Evolutionary conservation across 257 asterid genomes (phyloP).

Genomic region (Capsicum pubescens): DNA sequence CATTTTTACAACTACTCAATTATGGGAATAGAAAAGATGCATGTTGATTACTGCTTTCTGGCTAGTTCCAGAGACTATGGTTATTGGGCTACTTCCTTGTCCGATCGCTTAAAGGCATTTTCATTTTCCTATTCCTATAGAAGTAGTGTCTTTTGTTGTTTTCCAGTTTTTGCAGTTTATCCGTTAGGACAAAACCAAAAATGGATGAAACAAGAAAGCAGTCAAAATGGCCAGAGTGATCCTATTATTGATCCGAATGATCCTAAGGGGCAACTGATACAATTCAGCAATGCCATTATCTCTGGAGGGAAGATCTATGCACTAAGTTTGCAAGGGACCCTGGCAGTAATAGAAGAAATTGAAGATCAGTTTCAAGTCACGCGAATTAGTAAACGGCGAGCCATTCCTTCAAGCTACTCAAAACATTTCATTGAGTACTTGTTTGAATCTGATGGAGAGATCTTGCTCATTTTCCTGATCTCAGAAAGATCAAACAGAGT

Average conservation of each 20-base stretch:
- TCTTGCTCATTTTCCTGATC: conserved; percentile 43
- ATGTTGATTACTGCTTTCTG: not conserved
- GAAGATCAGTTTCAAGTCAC: conserved; percentile 37
- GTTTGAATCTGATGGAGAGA: conserved; percentile 42
- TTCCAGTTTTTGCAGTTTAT: conserved; percentile 31
- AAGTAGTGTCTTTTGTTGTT: conserved; percentile 16
- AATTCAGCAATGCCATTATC: conserved; percentile 41
- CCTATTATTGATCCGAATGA: conserved; percentile 34
- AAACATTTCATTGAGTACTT: conserved; percentile 41
- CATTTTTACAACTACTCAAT: conserved; percentile 21
- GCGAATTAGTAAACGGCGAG: conserved; percentile 29
- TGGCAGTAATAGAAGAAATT: conserved; percentile 39
- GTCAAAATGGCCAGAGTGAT: not conserved
- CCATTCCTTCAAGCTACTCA: conserved; percentile 37
- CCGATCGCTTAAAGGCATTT: not conserved
- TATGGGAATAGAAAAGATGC: not conserved
- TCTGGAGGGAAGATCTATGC: conserved; percentile 45
- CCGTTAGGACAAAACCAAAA: not conserved
- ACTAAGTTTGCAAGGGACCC: conserved; percentile 44
- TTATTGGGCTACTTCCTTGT: not conserved
- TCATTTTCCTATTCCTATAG: not conserved
- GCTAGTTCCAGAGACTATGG: not conserved
- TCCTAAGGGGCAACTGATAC: conserved; percentile 28
- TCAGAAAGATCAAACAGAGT: conserved; percentile 22
- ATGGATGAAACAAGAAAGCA: conserved; percentile 37